Base-by-base conservation (phyloP, 2,329 filamentous ascomycete species). In the Epicoccum sorghinum region DNA sequence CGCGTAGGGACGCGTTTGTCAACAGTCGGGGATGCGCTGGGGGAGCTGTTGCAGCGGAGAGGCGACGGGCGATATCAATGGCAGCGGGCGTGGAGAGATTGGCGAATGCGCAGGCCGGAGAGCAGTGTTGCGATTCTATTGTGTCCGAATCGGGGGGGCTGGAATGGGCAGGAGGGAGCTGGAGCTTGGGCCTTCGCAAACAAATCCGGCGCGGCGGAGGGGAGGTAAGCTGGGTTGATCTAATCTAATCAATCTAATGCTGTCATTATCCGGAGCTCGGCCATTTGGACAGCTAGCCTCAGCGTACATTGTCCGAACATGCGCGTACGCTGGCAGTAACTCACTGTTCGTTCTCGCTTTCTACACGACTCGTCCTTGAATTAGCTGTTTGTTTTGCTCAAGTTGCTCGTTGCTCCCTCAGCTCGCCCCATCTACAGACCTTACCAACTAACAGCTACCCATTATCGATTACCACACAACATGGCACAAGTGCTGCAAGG, bases 401-500 rank as follows among this genome's bases (percentile, higher is more conserved):
- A 29, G 27, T 29, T 29, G 9, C 9, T 9, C 6, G 27, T 9
- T 29, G 9, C 27, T 29, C 9, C 18, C 9, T 29, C 27, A 29
- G 27, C 27, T 29, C 6, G 27, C 27, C 27, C 6, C 2, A 18
- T 18, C 18, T 18, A 18, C 18, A 18, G 18, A 18, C 18, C 18
- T 18, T 29, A 33, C 13, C 32, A 5, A 13, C n/a, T 18, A n/a
- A 25, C 18, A 32, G 8, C 25, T 10, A 29, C 13, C 27, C 37
- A 25, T 25, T 7, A 14, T 12, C 30, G 35, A 14, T 18, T n/a
- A 37, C 32, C 6, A 38, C 37, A 24, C 18, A 71, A 25, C 57
- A 81, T 81, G 79, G 79, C 79, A 41, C 78, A 78, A 35, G 75
- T 78, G 45, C 73, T 77, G 33, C 64, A 64, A 40, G 77, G 72